Percentiles rank a stretch among this genome's conserved stretches.
Evolutionary conservation across 495 filamentous ascomycete genomes (phyloP).

Genomic region (Staphylotrichum longicolle): DNA sequence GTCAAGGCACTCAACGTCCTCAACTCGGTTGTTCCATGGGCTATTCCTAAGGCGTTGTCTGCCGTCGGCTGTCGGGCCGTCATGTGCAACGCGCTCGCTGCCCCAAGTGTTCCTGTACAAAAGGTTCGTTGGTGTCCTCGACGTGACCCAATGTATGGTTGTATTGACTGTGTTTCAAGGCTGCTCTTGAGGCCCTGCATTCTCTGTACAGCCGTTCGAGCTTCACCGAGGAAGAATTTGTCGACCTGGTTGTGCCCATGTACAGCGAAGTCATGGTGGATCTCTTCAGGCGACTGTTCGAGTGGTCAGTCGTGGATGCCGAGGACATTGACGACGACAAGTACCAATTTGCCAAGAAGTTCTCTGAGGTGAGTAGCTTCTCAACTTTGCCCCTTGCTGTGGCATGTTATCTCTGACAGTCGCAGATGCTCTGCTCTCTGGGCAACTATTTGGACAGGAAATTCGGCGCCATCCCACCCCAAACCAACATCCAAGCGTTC

Average conservation of each 20-base stretch:
- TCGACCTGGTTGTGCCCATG: slow-evolving; percentile 73
- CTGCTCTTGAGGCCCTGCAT: slow-evolving; percentile 79
- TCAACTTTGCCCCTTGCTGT: background rate
- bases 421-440: slow-evolving; percentile 76
- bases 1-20: slow-evolving; percentile 73
- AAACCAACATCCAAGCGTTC: slow-evolving; percentile 66
- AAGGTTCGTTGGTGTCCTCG: slow-evolving; percentile 20
- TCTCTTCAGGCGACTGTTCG: slow-evolving; percentile 71
- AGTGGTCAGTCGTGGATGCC: slow-evolving; percentile 78
- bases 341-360: slow-evolving; percentile 87
- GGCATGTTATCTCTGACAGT: slow-evolving; percentile 23
- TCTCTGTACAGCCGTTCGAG: slow-evolving; percentile 71
- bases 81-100: slow-evolving; percentile 72
- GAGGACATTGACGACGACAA: slow-evolving; percentile 83
- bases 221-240: slow-evolving; percentile 76
- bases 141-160: slow-evolving; percentile 21
- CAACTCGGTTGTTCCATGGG: slow-evolving; percentile 76
- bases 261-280: slow-evolving; percentile 66
- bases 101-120: slow-evolving; percentile 69
- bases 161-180: slow-evolving; percentile 47
- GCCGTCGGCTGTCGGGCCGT: slow-evolving; percentile 65
- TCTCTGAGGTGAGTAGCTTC: slow-evolving; percentile 69
- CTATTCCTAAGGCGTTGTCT: slow-evolving; percentile 74
- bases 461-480: slow-evolving; percentile 54
- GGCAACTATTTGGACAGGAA: slow-evolving; percentile 80